Evolutionary conservation across 1,284 basidiomycete species (phyloP).

Genomic region (Boletus austroedulis): DNA sequence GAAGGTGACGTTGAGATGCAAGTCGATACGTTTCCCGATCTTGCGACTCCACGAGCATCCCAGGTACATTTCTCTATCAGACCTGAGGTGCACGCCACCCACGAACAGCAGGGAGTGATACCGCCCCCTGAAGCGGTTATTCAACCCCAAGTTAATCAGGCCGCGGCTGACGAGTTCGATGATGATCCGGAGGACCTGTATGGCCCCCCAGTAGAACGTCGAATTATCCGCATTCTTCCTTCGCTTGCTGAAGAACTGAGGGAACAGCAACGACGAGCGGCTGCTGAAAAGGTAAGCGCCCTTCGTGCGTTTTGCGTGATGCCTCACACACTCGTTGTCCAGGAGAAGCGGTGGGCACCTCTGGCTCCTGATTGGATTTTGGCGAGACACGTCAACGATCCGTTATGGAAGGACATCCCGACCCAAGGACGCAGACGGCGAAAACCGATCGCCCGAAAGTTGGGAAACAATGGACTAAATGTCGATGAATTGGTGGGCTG

Average conservation of each 20-base stretch:
- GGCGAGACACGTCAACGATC: constrained; percentile 21
- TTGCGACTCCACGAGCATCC: neutral
- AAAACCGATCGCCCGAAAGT: constrained; percentile 14
- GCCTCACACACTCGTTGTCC: constrained; percentile 2
- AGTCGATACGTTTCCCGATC: neutral
- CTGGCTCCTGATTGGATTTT: constrained; percentile 30
- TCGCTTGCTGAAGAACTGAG: constrained; percentile 25
- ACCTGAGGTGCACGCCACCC: neutral
- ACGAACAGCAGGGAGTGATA: neutral
- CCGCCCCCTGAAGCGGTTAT: neutral
- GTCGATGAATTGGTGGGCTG: constrained; percentile 15
- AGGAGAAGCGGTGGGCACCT: constrained; percentile 16
- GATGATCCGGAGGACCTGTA: constrained; percentile 31
- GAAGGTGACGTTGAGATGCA: constrained; percentile 18
- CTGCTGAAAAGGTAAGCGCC: constrained; percentile 18
- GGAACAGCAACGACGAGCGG: constrained; percentile 21
- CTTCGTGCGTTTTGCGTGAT: neutral
- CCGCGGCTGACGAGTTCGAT: neutral
- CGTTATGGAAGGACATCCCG: constrained; percentile 18
- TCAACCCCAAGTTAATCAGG: constrained; percentile 2
- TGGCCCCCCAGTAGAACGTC: constrained; percentile 29
- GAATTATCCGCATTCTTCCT: constrained; percentile 29
- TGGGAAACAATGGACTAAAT: constrained; percentile 20
- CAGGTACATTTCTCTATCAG: neutral
- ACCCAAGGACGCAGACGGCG: constrained; percentile 12